Base-by-base conservation (phyloP, 208 protist genomes). In the Acanthamoeba culbertsoni region DNA sequence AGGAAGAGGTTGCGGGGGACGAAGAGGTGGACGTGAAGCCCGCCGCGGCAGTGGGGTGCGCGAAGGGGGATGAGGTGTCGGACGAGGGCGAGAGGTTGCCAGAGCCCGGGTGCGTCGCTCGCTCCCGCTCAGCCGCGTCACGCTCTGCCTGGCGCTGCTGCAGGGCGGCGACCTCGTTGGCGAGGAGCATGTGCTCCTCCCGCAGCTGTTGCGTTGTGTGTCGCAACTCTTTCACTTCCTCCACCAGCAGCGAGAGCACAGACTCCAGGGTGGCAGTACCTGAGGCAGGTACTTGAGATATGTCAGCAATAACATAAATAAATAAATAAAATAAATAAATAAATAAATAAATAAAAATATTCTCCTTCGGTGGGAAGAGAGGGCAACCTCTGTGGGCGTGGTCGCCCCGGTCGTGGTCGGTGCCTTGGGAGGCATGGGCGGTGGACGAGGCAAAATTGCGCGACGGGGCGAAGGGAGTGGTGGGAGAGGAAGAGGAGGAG, bases 181-280 rank as follows among this genome's bases (percentile, higher is more conserved):
- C 68, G 68, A 79, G 68, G 3, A 79, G 68, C 68, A 79, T 79
- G 37, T 79, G 68, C 26, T 79, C 68, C 23, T 79, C 68, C 14
- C 68, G 68, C 31, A 79, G 42, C 37, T 79, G 68, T 48, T 79
- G 68, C 37, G 68, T 79, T 7, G 68, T 35, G 37, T 79, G 42
- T 43, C 68, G 68, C 23, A 88, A 31, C 28, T 88, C 79, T 48
- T 88, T 88, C 16, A 88, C 79, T 31, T 88, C 79, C 23, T 88
- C 79, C n/a, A 88, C 79, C 31, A 88, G 79, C 6, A 88, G 48
- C 45, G 79, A 57, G 16, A 88, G 79, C 53, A 88, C 79, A 2
- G 79, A 88, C 35, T 88, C 79, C 28, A 79, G 18, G 37, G 48
- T 79, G 6, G 68, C 68, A 14, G 68, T 79, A 2, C 68, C 68